These are phyloP conservation scores for Nakataea oryzae DNA, from an alignment of 2,329 filamentous ascomycete genomes.

Conservation along the genomic window DNA sequence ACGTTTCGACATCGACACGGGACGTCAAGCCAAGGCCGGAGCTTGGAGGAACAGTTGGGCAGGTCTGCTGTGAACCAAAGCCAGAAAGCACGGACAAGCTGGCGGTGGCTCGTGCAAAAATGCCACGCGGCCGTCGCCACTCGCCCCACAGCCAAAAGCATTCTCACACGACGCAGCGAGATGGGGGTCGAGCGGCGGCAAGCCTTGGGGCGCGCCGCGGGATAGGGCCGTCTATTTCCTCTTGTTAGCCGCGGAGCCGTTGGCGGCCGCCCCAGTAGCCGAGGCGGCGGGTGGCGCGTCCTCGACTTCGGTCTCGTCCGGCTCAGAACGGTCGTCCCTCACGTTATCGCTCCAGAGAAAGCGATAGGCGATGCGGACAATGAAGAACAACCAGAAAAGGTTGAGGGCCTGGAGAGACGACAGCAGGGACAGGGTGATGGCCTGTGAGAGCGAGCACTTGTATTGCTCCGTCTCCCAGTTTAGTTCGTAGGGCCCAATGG, in stretches of 20 bases:
- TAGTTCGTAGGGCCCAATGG: conserved; percentile 63
- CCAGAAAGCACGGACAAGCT: background rate
- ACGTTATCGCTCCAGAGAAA: conserved; percentile 51
- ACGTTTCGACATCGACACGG: background rate
- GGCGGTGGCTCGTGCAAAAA: background rate
- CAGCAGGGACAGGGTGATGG: conserved; percentile 56
- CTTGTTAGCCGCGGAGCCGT: conserved; percentile 10
- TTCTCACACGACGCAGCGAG: background rate
- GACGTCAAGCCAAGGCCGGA: background rate
- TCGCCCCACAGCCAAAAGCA: background rate
- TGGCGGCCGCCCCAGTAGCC: conserved; percentile 1
- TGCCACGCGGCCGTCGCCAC: background rate
- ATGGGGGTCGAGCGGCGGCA: background rate
- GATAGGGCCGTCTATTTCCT: background rate
- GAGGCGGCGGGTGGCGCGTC: conserved; percentile 8
- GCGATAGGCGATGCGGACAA: conserved; percentile 63
- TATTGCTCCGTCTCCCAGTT: conserved; percentile 70
- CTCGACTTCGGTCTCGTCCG: conserved; percentile 48
- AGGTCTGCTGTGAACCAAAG: too few species aligned
- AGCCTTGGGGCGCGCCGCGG: too few species aligned
- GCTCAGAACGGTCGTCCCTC: conserved; percentile 63
- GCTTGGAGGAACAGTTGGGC: background rate
- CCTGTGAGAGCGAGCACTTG: conserved; percentile 62
- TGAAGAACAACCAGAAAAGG: conserved; percentile 73
- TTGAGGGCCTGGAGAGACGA: conserved; percentile 63